Evolutionary conservation across 768 basidiomycete species (phyloP).

Genomic region (Mycena albidolilacea): DNA sequence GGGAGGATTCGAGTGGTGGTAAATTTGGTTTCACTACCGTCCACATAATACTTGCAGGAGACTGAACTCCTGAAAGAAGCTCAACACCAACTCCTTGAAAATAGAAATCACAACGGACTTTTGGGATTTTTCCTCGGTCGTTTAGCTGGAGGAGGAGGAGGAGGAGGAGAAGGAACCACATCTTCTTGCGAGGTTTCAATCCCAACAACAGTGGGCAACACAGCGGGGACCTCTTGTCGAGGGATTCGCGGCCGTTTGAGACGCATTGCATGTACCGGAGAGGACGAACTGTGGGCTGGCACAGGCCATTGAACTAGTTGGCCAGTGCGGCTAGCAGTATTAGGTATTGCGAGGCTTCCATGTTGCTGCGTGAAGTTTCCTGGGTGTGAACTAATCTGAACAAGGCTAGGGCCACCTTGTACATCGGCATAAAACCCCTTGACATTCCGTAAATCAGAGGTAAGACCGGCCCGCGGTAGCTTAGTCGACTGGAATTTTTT

Average conservation of each 20-base stretch:
- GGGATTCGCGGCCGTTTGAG: constrained; percentile 22
- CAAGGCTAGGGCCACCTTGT: constrained; percentile 7
- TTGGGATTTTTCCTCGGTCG: constrained; percentile 20
- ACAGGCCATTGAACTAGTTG: constrained; percentile 11
- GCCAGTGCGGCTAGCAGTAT: neutral
- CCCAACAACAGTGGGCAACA: neutral
- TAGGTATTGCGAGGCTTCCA: constrained; percentile 15
- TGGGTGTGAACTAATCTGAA: constrained; percentile 19
- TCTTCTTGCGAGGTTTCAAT: neutral
- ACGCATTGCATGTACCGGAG: neutral
- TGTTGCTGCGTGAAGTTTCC: constrained; percentile 8
- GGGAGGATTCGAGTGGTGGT: neutral
- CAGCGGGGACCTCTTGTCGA: neutral
- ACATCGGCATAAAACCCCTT: neutral
- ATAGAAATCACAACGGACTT: constrained; percentile 15
- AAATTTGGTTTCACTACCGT: neutral
- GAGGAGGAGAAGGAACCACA: neutral
- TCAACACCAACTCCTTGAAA: constrained; percentile 7
- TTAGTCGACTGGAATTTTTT: neutral
- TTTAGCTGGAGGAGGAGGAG: constrained; percentile 15
- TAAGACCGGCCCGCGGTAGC: neutral
- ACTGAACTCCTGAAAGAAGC: neutral
- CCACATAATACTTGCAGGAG: constrained; percentile 23
- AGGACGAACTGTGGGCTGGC: constrained; percentile 22
- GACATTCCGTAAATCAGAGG: constrained; percentile 1